A percentile compares a stretch with the other conserved stretches of the same genome.
Evolutionary conservation across 495 filamentous ascomycete genomes (phyloP).

Genomic region (Trichoderma reesei): DNA sequence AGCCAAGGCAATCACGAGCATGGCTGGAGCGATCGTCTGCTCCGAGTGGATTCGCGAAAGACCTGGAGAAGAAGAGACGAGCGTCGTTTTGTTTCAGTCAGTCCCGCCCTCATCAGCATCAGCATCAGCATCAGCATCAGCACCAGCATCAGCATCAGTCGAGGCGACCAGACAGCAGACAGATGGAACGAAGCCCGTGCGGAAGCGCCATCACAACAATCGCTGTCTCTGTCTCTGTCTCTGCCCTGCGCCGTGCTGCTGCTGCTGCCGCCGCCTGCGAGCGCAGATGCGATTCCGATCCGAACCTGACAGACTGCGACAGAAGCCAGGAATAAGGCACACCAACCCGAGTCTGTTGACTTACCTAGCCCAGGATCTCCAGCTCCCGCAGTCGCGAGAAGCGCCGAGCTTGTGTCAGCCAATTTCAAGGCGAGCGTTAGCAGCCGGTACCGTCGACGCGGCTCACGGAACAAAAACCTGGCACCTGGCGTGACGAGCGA

Average conservation of each 20-base stretch:
- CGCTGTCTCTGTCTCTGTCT: neutral
- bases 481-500: neutral
- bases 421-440: neutral
- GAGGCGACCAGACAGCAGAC: neutral
- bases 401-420: neutral
- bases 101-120: neutral
- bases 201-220: neutral
- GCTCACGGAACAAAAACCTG: conserved; percentile 1
- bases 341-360: no score
- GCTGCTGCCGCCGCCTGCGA: neutral
- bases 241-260: neutral
- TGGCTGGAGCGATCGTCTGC: neutral
- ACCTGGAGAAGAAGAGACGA: no score
- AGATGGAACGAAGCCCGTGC: conserved; percentile 4
- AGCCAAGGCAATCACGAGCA: neutral
- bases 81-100: no score
- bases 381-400: neutral
- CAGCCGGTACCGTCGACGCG: neutral
- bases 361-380: neutral
- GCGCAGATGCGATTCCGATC: neutral
- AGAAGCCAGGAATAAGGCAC: no score
- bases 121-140: neutral
- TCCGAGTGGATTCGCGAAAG: neutral
- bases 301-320: neutral
- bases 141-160: neutral